A percentile compares a stretch with the other conserved stretches of the same genome.
Evolutionary conservation across 345 rosid genomes (phyloP).

Genomic region (Heritiera fomes): DNA sequence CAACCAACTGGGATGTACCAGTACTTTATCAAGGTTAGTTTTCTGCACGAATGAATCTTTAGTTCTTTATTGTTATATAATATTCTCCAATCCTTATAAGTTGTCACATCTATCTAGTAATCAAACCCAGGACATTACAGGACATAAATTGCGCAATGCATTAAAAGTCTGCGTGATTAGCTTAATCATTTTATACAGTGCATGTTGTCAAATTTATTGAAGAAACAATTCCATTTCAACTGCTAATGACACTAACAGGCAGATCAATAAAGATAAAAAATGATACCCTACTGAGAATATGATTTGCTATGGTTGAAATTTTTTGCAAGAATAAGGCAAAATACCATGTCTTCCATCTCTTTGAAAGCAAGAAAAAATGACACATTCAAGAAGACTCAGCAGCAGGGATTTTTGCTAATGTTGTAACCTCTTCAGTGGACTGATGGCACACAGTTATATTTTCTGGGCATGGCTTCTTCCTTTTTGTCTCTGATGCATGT

Average conservation of each 20-base stretch:
- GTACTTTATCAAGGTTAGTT: slow-evolving; percentile 84
- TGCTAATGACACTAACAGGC: neutral
- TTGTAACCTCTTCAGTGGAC: neutral
- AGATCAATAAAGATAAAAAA: neutral
- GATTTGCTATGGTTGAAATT: neutral
- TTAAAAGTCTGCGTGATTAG: neutral
- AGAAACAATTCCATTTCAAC: neutral
- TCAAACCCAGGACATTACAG: neutral
- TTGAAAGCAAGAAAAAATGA: neutral
- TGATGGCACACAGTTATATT: neutral
- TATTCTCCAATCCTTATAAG: neutral
- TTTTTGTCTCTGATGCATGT: neutral
- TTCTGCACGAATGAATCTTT: slow-evolving; percentile 18
- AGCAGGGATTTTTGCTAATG: neutral
- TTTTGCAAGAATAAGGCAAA: neutral
- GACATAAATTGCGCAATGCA: neutral
- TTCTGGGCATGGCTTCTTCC: neutral
- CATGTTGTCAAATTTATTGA: neutral
- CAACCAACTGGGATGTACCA: slow-evolving; percentile 81
- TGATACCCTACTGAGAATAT: neutral
- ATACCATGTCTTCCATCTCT: neutral
- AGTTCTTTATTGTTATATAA: neutral
- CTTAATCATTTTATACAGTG: neutral
- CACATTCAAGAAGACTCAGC: neutral
- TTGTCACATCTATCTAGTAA: neutral